These are phyloP conservation scores for Pezicula rhizophila DNA, from an alignment of 2,329 filamentous ascomycete species.

Conservation along the genomic window DNA sequence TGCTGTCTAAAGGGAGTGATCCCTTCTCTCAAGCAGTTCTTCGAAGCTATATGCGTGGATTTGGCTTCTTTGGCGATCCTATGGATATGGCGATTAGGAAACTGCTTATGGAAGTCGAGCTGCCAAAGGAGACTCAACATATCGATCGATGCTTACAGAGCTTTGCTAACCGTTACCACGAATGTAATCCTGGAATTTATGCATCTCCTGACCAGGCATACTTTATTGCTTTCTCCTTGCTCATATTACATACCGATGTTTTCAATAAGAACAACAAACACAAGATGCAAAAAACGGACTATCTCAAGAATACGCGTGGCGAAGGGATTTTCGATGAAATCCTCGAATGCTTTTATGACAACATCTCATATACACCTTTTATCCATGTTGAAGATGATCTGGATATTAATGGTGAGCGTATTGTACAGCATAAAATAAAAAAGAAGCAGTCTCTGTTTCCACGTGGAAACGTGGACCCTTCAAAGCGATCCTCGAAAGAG, in stretches of 20 bases:
- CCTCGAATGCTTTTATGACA: constrained; percentile 94
- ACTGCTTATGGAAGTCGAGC: constrained; percentile 89
- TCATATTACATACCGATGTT: constrained; percentile 96
- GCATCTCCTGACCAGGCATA: constrained; percentile 90
- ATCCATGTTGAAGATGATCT: constrained; percentile 94
- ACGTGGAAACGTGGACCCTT: constrained; percentile 55
- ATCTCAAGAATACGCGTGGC: constrained; percentile 87
- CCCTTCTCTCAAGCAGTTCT: constrained; percentile 77
- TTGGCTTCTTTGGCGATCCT: constrained; percentile 91
- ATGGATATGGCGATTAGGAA: constrained; percentile 98
- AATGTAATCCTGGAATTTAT: constrained; percentile 97
- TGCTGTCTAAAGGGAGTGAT: constrained; percentile 81
- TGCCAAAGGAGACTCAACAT: constrained; percentile 96
- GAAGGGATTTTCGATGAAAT: constrained; percentile 93
- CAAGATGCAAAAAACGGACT: constrained; percentile 96
- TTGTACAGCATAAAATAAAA: constrained; percentile 64
- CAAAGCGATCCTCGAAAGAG: constrained; percentile 65
- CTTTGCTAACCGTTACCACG: constrained; percentile 94
- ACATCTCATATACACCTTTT: constrained; percentile 96
- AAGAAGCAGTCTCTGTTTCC: constrained; percentile 62
- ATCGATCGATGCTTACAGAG: constrained; percentile 92
- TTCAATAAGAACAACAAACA: constrained; percentile 99
- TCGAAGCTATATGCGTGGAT: constrained; percentile 90
- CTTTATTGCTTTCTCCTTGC: constrained; percentile 92
- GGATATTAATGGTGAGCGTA: constrained; percentile 69